Percentiles rank a stretch among this genome's conserved stretches.
These are phyloP conservation scores for Copromyces sp. DNA, from an alignment of 495 filamentous ascomycete genomes.

Conservation along the genomic window DNA sequence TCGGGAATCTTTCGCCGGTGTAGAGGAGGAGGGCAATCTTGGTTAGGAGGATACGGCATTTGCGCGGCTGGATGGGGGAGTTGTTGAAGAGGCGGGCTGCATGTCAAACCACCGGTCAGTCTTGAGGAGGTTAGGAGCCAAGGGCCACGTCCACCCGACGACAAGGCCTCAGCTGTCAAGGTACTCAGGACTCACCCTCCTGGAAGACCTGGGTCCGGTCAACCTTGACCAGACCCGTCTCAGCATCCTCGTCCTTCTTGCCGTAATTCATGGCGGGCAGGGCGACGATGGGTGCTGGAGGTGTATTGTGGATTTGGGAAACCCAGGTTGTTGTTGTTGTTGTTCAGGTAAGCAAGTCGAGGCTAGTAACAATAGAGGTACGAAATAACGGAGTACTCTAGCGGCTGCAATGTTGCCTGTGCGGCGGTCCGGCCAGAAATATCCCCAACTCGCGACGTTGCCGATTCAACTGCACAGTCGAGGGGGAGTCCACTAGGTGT, in stretches of 20 bases:
- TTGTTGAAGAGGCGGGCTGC: conserved; percentile 94
- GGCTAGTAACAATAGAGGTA: not conserved
- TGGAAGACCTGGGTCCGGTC: conserved; percentile 98
- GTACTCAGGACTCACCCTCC: conserved; percentile 60
- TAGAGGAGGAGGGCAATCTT: conserved; percentile 96
- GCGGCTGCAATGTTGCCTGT: not conserved
- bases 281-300: conserved; percentile 8
- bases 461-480: conserved; percentile 18
- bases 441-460: conserved; percentile 28
- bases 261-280: conserved; percentile 75
- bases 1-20: conserved; percentile 93
- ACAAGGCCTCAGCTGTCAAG: not conserved
- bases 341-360: not conserved
- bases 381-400: not conserved
- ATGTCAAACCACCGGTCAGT: conserved; percentile 8
- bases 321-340: conserved; percentile 3
- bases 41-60: conserved; percentile 90
- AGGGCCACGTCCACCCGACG: not conserved
- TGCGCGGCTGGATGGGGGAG: conserved; percentile 87
- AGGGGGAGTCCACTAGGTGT: not conserved
- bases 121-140: conserved; percentile 3
- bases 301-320: conserved; percentile 7
- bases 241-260: conserved; percentile 97
- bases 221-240: conserved; percentile 85
- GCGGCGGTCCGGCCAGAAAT: not conserved